Evolutionary conservation across 257 asterid genomes (phyloP).

Genomic region (Solanum peruvianum): DNA sequence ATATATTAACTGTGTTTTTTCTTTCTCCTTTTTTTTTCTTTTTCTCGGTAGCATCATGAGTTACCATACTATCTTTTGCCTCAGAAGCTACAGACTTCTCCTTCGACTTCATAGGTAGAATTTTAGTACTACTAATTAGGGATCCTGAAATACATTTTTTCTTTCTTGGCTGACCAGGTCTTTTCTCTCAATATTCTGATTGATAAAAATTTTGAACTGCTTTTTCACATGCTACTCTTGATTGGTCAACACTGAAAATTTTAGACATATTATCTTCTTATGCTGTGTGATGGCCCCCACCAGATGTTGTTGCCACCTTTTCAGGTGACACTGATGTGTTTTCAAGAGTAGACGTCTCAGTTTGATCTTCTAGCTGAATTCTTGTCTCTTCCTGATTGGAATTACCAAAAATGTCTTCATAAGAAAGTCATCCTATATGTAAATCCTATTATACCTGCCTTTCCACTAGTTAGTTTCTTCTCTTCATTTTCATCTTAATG

Average conservation of each 20-base stretch:
- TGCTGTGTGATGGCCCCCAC: constrained; percentile 6
- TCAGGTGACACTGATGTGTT: constrained; percentile 10
- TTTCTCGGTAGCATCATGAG: constrained; percentile 23
- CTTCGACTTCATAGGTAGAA: constrained; percentile 46
- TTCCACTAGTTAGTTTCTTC: background rate
- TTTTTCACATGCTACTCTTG: too few relatives aligned
- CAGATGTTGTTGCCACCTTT: constrained; percentile 5
- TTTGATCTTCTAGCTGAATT: constrained; percentile 14
- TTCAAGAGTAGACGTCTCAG: constrained; percentile 7
- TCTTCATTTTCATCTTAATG: constrained; percentile 15
- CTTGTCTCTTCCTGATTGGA: background rate
- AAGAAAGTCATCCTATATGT: too few relatives aligned
- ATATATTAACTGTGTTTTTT: constrained; percentile 25
- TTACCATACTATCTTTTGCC: constrained; percentile 23
- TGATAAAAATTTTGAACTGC: background rate
- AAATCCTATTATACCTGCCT: background rate
- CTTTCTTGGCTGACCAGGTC: constrained; percentile 21
- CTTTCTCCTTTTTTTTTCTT: constrained; percentile 40
- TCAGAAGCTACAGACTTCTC: constrained; percentile 49
- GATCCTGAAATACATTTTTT: constrained; percentile 19
- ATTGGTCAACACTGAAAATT: background rate
- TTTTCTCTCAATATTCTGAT: constrained; percentile 15
- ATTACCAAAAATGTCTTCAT: too few relatives aligned
- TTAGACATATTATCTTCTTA: constrained; percentile 10
- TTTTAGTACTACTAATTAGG: constrained; percentile 33